Evolutionary conservation across 2,329 filamentous ascomycete genomes (phyloP).

Genomic region (Fusarium papillatum): DNA sequence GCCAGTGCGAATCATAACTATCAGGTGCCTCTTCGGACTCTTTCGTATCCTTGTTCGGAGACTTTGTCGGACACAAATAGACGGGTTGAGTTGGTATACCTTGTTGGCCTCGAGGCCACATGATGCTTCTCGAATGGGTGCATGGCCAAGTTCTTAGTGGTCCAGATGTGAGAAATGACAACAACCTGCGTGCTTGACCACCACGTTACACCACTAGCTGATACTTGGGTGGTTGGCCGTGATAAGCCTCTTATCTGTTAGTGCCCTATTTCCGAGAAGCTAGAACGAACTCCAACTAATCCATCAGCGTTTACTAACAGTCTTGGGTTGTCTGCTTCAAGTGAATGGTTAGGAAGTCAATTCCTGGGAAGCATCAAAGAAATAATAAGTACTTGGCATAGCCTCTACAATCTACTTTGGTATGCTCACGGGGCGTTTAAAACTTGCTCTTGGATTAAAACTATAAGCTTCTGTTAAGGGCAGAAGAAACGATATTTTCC

Average conservation of each 20-base stretch:
- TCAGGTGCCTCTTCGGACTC: not conserved
- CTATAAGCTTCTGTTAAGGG: no score
- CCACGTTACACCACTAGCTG: not conserved
- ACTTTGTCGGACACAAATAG: not conserved
- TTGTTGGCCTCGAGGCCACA: not conserved
- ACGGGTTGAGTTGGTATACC: not conserved
- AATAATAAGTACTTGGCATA: no score
- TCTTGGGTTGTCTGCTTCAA: no score
- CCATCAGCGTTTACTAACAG: not conserved
- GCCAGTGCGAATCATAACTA: not conserved
- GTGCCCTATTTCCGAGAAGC: not conserved
- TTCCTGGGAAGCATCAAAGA: no score
- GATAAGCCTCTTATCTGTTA: not conserved
- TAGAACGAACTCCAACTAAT: not conserved
- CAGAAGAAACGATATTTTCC: no score
- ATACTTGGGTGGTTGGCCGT: not conserved
- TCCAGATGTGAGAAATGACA: no score
- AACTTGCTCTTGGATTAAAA: no score
- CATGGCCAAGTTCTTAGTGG: not conserved
- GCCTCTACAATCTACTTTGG: no score
- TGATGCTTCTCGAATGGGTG: not conserved
- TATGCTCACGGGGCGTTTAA: no score
- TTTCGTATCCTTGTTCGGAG: not conserved
- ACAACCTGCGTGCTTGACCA: not conserved
- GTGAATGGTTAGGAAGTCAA: no score